These are phyloP conservation scores for Poa annua DNA, from an alignment of 176 grass and related monocot species.

Conservation along the genomic window DNA sequence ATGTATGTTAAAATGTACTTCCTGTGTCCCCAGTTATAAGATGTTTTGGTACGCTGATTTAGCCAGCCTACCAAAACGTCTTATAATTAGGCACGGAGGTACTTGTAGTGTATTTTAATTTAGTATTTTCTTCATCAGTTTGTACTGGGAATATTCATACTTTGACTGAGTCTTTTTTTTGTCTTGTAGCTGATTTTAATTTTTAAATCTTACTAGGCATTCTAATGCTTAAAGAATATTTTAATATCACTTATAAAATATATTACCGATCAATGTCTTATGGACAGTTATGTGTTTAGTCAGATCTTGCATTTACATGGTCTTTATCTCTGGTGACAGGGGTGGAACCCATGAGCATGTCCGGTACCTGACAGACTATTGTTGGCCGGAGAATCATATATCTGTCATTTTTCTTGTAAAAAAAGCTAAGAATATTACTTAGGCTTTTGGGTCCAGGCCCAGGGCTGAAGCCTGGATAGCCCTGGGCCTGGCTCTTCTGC, in stretches of 20 bases:
- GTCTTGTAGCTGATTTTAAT: not conserved
- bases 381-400: not conserved
- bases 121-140: not conserved
- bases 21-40: no score
- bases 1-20: no score
- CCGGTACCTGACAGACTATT: not conserved
- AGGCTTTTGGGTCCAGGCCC: not conserved
- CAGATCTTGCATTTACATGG: not conserved
- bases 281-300: not conserved
- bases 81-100: no score
- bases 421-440: not conserved
- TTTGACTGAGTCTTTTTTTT: not conserved
- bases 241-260: not conserved
- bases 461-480: not conserved
- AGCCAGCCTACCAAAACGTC: no score
- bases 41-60: no score
- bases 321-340: not conserved
- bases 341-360: not conserved
- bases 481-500: not conserved
- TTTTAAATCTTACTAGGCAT: not conserved
- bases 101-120: not conserved
- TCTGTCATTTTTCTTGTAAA: not conserved
- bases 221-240: not conserved
- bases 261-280: not conserved
- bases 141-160: not conserved